Evolutionary conservation across 805 yeast species (phyloP).

Genomic region (Pichia membranifaciens): DNA sequence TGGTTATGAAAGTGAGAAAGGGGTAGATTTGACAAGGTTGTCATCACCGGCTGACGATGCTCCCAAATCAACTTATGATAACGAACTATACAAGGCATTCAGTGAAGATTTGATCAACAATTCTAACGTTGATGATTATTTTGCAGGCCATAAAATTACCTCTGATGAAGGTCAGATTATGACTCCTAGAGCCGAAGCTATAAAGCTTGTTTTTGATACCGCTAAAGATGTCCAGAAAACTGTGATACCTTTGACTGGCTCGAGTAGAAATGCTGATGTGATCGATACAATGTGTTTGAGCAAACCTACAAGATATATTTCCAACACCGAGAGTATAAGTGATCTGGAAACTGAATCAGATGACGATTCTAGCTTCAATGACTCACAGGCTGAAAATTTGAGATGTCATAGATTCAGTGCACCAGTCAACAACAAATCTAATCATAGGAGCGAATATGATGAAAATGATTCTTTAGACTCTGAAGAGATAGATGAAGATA

Average conservation of each 20-base stretch:
- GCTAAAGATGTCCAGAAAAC: conserved; percentile 27
- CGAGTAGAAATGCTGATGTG: conserved; percentile 5
- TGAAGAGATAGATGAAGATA: conserved; percentile 13
- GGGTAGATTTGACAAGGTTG: not conserved
- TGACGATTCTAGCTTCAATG: conserved; percentile 4
- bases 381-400: not conserved
- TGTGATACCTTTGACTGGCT: not conserved
- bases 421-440: conserved; percentile 10
- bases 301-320: conserved; percentile 2
- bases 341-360: conserved; percentile 22
- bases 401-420: not conserved
- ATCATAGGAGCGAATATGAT: conserved; percentile 13
- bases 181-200: conserved; percentile 37
- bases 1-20: conserved; percentile 25
- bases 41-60: conserved; percentile 27
- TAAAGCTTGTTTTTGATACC: conserved; percentile 33
- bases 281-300: conserved; percentile 10
- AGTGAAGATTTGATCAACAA: conserved; percentile 23
- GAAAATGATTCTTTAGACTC: conserved; percentile 16
- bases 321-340: conserved; percentile 12
- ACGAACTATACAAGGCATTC: conserved; percentile 23
- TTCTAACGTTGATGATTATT: conserved; percentile 20
- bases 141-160: conserved; percentile 13
- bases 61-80: conserved; percentile 26
- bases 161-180: conserved; percentile 12